Evolutionary conservation across 768 basidiomycete genomes (phyloP), one percentile per base, ranked within the genome.

Genomic region (Clitopilus hobsonii): DNA sequence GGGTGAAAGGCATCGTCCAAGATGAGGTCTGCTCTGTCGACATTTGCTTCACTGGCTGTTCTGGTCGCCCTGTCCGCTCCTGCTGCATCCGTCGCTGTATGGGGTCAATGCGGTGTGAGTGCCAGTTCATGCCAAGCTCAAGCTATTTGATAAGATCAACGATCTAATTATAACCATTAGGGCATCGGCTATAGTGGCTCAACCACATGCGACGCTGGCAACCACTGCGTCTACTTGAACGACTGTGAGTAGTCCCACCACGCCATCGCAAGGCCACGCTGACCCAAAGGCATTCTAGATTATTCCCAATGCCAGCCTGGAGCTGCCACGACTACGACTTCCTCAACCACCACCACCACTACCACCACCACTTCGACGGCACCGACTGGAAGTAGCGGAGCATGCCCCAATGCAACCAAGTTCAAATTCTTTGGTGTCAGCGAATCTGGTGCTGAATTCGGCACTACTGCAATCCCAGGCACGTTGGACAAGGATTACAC

Each of bases 401-500:
- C 70, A 28, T 78, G 77, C 66, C 63, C 75, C 11, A 73, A 74
- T 18, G 59, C 65, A 1, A 82, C 80, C 47, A 84, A 82, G 65
- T 84, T 86, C 76, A 72, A 76, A 62, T 82, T 67, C 72, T 83
- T 84, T 58, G 84, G 84, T 65, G 83, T 84, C 48, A 84, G 81
- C 68, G 67, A 85, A 65, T 78, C 81, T 51, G 81, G 82, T 59
- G 83, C 82, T 38, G 83, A 86, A 65, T 86, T 85, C 57, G 83
- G 83, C 16, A 68, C 74, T 58, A 69, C 60, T 11, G 67, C 61
- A 16, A 72, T 76, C 59, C 84, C 84, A 13, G 75, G 75, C 49
- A 63, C 63, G 25, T 65, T 75, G 25, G 73, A 71, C 36, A 75
- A 59, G 7, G 72, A 77, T 52, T 77, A 83, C 63, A 82, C 74